Evolutionary conservation across 225 moss, liverwort and hornwort species (phyloP), one percentile per base, ranked within the genome.

Genomic region (Pseudisothecium myosuroides): DNA sequence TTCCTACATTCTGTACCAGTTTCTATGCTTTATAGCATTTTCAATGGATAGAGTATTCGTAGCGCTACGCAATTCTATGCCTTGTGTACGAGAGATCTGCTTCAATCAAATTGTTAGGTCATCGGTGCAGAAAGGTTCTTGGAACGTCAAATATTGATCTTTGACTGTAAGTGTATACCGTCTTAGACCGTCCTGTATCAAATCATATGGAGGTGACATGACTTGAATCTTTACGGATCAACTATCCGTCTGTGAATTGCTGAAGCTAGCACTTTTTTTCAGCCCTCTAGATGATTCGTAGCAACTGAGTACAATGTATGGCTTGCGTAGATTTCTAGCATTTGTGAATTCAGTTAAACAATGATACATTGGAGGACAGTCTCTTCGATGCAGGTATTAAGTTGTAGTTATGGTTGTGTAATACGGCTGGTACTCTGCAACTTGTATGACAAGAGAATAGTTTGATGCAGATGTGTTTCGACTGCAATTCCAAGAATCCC

Each of bases 401-500:
- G 27, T 73, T 73, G 10, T 65, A 78, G 66, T 66, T 74, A n/a
- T 83, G 79, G 72, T 78, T 78, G 56, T 82, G 50, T 60, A 83
- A 52, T 58, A 47, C 50, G 47, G 52, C 60, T 75, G 63, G 27
- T 85, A 78, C 60, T 34, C n/a, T 69, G 56, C 60, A 78, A 76
- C 28, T 58, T 83, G 49, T 64, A 77, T 92, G 80, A 90, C 69
- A 52, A 83, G 87, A 84, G 49, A 83, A 61, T 64, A 45, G 21
- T 84, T 41, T 84, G 88, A 80, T 94, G 94, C 96, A 98, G 98
- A 97, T 96, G 91, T 98, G 98, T 89, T 98, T 98, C 90, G 98
- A 98, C 88, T 98, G 98, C 92, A 98, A 98, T 91, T 85, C 98
- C 63, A 98, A 98, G 93, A 98, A 96, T 88, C 97, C 98, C 78